Percentiles rank a stretch among this genome's conserved stretches.
Evolutionary conservation across 2,329 filamentous ascomycete species (phyloP).

Genomic region (Westerdykella aurantiaca): DNA sequence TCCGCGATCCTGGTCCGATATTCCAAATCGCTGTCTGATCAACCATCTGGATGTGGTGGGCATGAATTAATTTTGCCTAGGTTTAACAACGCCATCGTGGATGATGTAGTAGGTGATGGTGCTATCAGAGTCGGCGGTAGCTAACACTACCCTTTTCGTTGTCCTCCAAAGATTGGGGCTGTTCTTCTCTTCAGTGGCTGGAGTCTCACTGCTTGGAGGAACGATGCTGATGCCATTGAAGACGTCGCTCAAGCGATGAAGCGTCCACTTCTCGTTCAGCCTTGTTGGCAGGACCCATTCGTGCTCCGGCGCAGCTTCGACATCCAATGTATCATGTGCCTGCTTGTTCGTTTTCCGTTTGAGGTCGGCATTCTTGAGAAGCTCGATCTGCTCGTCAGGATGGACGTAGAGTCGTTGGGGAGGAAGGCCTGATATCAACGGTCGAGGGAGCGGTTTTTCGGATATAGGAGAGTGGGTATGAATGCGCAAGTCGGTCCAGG

Average conservation of each 20-base stretch:
- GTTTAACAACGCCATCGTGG: slow-evolving; percentile 82
- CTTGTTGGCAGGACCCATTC: slow-evolving; percentile 77
- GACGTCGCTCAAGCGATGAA: slow-evolving; percentile 59
- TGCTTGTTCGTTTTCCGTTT: slow-evolving; percentile 39
- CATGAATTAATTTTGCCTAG: slow-evolving; percentile 62
- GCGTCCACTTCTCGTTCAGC: slow-evolving; percentile 65
- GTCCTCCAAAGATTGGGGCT: slow-evolving; percentile 39
- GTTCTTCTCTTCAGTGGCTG: slow-evolving; percentile 5
- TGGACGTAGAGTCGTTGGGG: slow-evolving; percentile 70
- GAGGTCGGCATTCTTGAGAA: slow-evolving; percentile 54
- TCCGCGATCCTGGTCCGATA: not conserved
- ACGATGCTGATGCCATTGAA: slow-evolving; percentile 55
- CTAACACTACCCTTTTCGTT: slow-evolving; percentile 65
- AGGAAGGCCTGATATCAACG: slow-evolving; percentile 66
- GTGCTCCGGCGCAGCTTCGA: slow-evolving; percentile 39
- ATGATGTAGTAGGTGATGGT: slow-evolving; percentile 80
- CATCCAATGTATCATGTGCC: slow-evolving; percentile 38
- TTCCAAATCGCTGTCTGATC: not conserved
- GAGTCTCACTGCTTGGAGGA: slow-evolving; percentile 35
- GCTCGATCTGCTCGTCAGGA: slow-evolving; percentile 73
- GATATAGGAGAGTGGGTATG: slow-evolving; percentile 45
- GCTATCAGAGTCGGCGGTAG: slow-evolving; percentile 71
- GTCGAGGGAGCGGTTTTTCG: slow-evolving; percentile 47
- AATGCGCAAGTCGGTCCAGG: slow-evolving; percentile 60
- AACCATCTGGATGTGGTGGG: not conserved